Base-by-base conservation (phyloP, 192 early-diverging fungal species). In the Chytriomyces confervae region DNA sequence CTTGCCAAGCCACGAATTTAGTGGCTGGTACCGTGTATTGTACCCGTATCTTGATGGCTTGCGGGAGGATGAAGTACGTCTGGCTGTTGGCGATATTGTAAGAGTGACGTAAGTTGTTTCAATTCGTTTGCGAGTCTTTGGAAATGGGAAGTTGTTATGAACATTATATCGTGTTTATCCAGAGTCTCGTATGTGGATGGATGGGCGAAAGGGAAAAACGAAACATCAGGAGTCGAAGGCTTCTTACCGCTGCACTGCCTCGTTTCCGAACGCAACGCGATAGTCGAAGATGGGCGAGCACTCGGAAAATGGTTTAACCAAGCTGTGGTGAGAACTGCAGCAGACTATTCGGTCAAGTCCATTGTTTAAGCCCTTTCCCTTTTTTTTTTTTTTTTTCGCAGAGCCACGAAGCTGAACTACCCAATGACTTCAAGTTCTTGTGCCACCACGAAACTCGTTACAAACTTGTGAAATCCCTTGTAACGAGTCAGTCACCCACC, bases 121-220 rank as follows among this genome's bases (percentile, higher is more conserved):
- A 57, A 46, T 46, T 0, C 13, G 29, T 68, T 68, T 68, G 29
- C 24, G 8, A 18, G 11, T 49, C 24, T 1, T 68, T 46, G 43
- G 48, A 20, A 16, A 27, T 69, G 10, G 10, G 57, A 20, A 20
- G 57, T 16, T 60, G 11, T 57, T 57, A 27, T 36, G 36, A 36
- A 36, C 36, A 13, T 46, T n/a, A 49, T 29, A 5, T 69, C 18
- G 11, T 69, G 10, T 36, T 27, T 71, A 23, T 71, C 7, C 20
- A 71, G 72, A 16, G 74, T 76, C 7, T 66, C 63, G 11, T 76
- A 76, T 50, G 74, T 76, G 10, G 74, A 76, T 44, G 77, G 77
- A 23, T 78, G 77, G 77, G 77, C 77, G 7, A 78, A 78, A 71
- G 77, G 20, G 5, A 6, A 7, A 10, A 78, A 78, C 46, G 16